A percentile compares a stretch with the other conserved stretches of the same genome.
Conservation (phyloP, 2,329 filamentous ascomycete genomes). For the Trichoderma guizhouense region DNA sequence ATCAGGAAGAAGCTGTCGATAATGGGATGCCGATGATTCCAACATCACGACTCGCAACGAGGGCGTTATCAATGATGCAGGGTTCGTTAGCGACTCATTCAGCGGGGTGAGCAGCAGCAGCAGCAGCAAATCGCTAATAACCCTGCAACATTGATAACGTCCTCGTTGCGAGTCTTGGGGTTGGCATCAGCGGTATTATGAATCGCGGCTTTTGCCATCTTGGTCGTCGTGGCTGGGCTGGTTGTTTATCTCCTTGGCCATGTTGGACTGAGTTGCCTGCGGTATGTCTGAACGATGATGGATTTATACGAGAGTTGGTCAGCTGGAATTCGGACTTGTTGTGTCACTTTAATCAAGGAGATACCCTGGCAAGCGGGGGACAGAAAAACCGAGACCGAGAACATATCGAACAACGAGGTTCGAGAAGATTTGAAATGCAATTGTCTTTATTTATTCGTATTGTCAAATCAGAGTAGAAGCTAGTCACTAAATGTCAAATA, state of each 20-base stretch:
- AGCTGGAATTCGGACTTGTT: rapidly evolving
- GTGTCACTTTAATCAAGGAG: background rate
- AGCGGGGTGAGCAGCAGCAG: background rate
- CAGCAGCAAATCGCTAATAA: background rate
- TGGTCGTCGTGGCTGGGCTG: background rate
- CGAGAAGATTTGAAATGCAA: background rate
- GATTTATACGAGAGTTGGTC: background rate
- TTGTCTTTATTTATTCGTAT: background rate
- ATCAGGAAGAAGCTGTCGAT: background rate
- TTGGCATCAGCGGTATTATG: background rate
- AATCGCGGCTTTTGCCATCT: background rate
- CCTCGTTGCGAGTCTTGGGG: background rate
- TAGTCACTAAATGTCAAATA: constrained; percentile 56
- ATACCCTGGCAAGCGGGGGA: no score
- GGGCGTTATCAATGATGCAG: background rate
- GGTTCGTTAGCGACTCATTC: background rate
- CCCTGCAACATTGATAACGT: background rate
- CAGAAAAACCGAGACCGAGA: no score
- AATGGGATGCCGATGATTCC: background rate
- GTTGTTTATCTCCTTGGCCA: background rate
- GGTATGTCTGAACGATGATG: rapidly evolving
- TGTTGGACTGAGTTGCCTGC: background rate
- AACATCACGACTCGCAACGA: background rate
- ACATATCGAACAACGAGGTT: background rate
- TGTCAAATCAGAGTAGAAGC: no score